Evolutionary conservation across 129 eudicot genomes (phyloP), one percentile per base, ranked within the genome.

Genomic region (Flaveria sonorensis): DNA sequence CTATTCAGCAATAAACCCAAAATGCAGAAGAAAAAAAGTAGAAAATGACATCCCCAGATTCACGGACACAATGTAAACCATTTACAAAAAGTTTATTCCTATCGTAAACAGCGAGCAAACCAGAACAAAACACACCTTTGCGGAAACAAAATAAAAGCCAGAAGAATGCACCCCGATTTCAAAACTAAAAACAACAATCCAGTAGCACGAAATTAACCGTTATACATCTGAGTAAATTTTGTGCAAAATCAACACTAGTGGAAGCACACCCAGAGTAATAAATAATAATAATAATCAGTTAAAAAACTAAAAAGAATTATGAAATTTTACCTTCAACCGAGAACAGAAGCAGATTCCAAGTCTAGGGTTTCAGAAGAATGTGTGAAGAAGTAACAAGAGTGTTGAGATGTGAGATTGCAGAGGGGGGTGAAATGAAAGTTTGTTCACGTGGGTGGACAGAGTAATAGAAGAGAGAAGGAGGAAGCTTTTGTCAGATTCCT

Each of bases 401-500:
- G 9, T 45, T 45, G 48, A 45, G 13, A 8, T 2, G 18, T 13
- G 61, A 26, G 40, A 16, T 16, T 20, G 10, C 23, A 46, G 48
- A 15, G 10, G 12, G 7, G 39, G 39, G 39, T 0, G 0, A 32
- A 32, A 6, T 32, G 81, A 66, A 64, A 57, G 66, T 14, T 45
- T 3, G 48, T 45, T 82, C 86, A 82, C 86, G 86, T 72, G 82
- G 74, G 76, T 40, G 48, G 72, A 56, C 71, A 16, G 74, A 51
- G 45, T 10, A 59, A 57, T 70, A n/a, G 56, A 21, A 60, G 68
- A 75, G 68, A 56, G n/a, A 21, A 18, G 36, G 60, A 26, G 51
- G 61, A 71, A 51, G 79, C 85, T 82, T 82, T 76, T 82, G 85
- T 82, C 85, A 82, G 85, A 77, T 26, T 69, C 77, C 67, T 77